These are phyloP conservation scores for Plasmodium inui DNA, from an alignment of 169 alveolate genomes.

Conservation along the genomic window DNA sequence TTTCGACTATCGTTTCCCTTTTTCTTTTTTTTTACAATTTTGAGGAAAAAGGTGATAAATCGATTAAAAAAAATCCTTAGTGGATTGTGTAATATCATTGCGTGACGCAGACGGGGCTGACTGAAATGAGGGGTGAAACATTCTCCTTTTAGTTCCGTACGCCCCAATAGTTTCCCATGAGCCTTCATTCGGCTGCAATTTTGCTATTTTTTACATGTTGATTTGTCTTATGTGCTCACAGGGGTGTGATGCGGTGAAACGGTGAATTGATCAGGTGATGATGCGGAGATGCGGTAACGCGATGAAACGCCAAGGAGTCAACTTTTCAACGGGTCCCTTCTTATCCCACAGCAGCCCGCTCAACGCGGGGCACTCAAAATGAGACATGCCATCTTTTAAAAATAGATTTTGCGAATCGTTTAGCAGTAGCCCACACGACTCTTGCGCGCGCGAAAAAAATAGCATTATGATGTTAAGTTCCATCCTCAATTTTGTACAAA, in stretches of 20 bases:
- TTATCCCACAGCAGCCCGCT: neutral
- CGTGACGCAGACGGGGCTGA: neutral
- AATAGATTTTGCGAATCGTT: neutral
- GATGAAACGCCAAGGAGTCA: neutral
- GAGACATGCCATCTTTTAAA: neutral
- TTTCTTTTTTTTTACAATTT: neutral
- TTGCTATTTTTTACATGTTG: neutral
- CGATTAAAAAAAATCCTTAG: neutral
- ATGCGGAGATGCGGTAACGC: neutral
- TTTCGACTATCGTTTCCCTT: neutral
- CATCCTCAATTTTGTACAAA: neutral
- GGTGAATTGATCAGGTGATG: no score
- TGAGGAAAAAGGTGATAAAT: neutral
- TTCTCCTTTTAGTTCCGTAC: neutral
- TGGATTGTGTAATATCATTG: neutral
- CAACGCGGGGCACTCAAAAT: neutral
- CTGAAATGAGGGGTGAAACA: neutral
- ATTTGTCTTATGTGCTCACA: neutral
- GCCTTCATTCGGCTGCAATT: neutral
- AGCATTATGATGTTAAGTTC: neutral
- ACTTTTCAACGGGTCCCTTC: neutral
- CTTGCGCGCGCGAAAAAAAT: neutral
- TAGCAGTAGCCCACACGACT: neutral
- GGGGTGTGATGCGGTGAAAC: neutral
- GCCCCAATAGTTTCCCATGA: neutral